Conservation (phyloP, 495 filamentous ascomycete species). For the Neurospora intermedia region DNA sequence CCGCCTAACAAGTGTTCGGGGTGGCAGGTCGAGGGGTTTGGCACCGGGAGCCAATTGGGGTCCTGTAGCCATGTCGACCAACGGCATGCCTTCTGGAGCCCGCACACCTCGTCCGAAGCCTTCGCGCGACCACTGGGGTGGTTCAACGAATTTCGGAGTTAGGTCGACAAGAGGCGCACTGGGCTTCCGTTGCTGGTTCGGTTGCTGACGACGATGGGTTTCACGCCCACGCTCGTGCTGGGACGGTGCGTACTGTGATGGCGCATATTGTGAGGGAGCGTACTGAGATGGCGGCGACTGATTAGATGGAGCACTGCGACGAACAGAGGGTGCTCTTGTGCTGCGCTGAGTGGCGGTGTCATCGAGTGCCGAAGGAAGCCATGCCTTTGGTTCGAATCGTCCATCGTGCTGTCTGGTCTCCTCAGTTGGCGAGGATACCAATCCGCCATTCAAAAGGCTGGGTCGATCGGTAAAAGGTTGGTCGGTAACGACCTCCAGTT, state of each 20-base stretch:
- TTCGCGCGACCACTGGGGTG: constrained; percentile 53
- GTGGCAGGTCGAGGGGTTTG: neutral
- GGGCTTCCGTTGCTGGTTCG: constrained; percentile 32
- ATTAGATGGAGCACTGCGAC: constrained; percentile 8
- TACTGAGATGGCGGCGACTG: constrained; percentile 2
- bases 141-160: constrained; percentile 60
- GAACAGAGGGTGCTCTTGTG: constrained; percentile 6
- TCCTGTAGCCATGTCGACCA: constrained; percentile 48
- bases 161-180: constrained; percentile 54
- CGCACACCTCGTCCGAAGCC: constrained; percentile 58
- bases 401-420: neutral
- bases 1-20: neutral
- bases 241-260: neutral
- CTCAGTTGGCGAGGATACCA: neutral
- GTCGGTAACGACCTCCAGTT: constrained; percentile 5
- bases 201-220: constrained; percentile 11
- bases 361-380: constrained; percentile 37
- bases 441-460: constrained; percentile 35
- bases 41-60: neutral
- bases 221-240: neutral
- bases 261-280: neutral
- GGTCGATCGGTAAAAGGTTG: constrained; percentile 40
- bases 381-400: constrained; percentile 18
- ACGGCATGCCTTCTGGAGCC: constrained; percentile 45
- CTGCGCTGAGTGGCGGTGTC: constrained; percentile 27